phyloP scores from a whole-genome alignment of 2,329 filamentous ascomycete genomes.

The Calonectria pauciramosa region DNA sequence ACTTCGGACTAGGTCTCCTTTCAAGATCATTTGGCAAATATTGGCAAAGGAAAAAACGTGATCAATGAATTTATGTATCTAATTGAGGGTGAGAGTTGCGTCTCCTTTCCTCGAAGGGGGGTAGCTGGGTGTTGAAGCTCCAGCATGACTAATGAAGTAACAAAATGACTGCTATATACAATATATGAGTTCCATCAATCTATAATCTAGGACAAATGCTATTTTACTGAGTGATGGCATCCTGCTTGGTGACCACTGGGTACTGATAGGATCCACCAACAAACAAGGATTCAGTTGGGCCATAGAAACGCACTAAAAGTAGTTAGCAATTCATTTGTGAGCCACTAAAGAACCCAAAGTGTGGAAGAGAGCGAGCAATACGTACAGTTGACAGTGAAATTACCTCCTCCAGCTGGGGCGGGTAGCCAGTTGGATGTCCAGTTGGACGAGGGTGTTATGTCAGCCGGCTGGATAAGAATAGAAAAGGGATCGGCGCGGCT shows the following conservation, averaged over 20 bases:
- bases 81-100: too few species aligned
- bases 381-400: background rate
- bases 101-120: too few species aligned
- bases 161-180: too few species aligned
- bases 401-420: background rate
- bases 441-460: background rate
- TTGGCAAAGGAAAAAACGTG: too few species aligned
- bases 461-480: constrained; percentile 33
- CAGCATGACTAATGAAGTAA: too few species aligned
- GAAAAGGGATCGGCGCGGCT: constrained; percentile 29
- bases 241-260: background rate
- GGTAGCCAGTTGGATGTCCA: background rate
- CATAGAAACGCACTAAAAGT: background rate
- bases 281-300: background rate
- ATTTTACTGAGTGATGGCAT: background rate
- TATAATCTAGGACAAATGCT: background rate
- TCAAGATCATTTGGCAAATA: too few species aligned
- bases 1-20: background rate
- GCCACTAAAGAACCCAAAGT: too few species aligned
- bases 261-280: background rate
- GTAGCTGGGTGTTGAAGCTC: too few species aligned
- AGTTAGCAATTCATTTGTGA: background rate
- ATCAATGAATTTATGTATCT: too few species aligned
- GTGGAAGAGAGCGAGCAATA: background rate
- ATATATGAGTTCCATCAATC: background rate